phyloP scores from a whole-genome alignment of 1,284 basidiomycete genomes.

The Pseudozyma thailandica region DNA sequence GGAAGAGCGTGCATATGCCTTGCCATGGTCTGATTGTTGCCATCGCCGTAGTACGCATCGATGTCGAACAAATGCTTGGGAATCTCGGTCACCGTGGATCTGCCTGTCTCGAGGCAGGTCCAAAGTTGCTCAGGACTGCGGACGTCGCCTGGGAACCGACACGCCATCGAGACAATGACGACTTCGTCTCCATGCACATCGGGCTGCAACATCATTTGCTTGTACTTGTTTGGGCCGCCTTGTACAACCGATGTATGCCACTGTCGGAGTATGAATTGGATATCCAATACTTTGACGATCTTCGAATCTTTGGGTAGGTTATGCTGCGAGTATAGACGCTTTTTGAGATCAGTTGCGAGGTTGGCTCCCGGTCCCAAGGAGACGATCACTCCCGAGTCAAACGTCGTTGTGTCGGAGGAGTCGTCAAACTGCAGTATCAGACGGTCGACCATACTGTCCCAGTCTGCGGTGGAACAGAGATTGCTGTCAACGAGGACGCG shows the following conservation, averaged over 20 bases:
- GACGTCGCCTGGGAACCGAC: slow-evolving; percentile 50
- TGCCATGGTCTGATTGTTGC: slow-evolving; percentile 39
- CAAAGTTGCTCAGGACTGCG: slow-evolving; percentile 43
- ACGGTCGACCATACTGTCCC: slow-evolving; percentile 30
- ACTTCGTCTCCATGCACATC: slow-evolving; percentile 40
- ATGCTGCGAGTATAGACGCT: slow-evolving; percentile 2
- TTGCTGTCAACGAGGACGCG: slow-evolving; percentile 26
- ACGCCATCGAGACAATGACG: slow-evolving; percentile 49
- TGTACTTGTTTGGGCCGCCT: not conserved
- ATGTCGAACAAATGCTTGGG: slow-evolving; percentile 51
- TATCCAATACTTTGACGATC: slow-evolving; percentile 12
- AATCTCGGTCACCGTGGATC: slow-evolving; percentile 34
- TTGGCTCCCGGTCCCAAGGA: slow-evolving; percentile 29
- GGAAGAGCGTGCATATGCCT: slow-evolving; percentile 48
- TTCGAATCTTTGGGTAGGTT: not conserved
- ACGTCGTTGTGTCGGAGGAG: not conserved
- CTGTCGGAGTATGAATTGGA: slow-evolving; percentile 7
- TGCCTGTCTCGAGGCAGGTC: slow-evolving; percentile 43
- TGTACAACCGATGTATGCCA: not conserved
- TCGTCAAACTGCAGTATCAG: slow-evolving; percentile 12
- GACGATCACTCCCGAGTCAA: slow-evolving; percentile 3
- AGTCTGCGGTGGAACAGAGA: slow-evolving; percentile 26
- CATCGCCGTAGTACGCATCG: slow-evolving; percentile 38
- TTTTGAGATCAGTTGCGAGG: slow-evolving; percentile 24
- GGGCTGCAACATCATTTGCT: not conserved